Percentiles rank a stretch among this genome's conserved stretches.
Evolutionary conservation across 768 basidiomycete genomes (phyloP).

Genomic region (Chiua virens): DNA sequence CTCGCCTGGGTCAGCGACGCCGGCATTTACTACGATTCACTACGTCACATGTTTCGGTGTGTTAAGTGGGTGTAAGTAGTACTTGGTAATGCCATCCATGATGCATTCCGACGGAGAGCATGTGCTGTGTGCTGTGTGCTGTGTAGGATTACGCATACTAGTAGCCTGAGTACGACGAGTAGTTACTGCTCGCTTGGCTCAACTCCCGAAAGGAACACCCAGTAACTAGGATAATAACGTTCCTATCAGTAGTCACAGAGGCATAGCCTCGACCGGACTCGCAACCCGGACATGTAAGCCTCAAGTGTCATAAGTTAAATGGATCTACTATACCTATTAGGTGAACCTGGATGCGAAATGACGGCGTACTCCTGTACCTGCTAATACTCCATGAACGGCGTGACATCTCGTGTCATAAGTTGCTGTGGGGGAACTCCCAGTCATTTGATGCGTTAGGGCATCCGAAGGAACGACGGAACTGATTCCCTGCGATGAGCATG

Average conservation of each 20-base stretch:
- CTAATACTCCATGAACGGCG: not conserved
- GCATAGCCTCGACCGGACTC: slow-evolving; percentile 20
- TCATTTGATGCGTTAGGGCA: slow-evolving; percentile 2
- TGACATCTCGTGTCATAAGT: not conserved
- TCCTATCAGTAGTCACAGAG: not conserved
- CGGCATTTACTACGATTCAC: not conserved
- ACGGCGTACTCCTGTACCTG: not conserved
- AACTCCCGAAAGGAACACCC: slow-evolving; percentile 1
- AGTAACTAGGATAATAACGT: not conserved
- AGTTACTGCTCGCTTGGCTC: not conserved
- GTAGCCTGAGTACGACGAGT: not conserved
- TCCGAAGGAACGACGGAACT: not conserved
- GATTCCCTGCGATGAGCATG: slow-evolving; percentile 6
- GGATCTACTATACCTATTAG: not conserved
- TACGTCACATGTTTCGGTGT: not conserved
- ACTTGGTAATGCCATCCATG: not conserved
- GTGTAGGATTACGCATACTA: not conserved
- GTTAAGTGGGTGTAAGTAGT: not conserved
- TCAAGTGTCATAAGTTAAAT: not conserved
- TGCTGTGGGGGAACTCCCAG: slow-evolving; percentile 3
- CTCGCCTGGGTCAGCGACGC: not conserved
- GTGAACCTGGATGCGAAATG: not conserved
- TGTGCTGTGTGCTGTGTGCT: not conserved
- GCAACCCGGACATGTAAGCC: not conserved
- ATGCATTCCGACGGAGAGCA: not conserved